Base-by-base conservation (phyloP, 2,329 filamentous ascomycete genomes). In the Tolypocladium amazonense region DNA sequence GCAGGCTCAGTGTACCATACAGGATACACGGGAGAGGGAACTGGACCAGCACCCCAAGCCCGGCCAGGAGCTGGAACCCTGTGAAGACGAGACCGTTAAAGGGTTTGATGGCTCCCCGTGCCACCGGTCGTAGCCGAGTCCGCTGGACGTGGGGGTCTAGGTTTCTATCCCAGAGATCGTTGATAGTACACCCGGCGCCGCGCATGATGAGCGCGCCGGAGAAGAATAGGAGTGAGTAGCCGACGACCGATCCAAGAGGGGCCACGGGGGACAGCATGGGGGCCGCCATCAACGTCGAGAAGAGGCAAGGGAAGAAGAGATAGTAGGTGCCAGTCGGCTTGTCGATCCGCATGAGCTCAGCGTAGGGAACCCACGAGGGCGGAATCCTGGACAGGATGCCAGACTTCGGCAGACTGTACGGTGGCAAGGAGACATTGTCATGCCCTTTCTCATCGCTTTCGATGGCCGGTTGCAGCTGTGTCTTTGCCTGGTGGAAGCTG, bases 81-180 rank as follows among this genome's bases (percentile, higher is more conserved):
- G 90, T 90, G 71, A 88, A 96, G 27, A 86, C 77, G 3, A 94
- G 73, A 2, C 85, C 91, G n/a, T 85, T 78, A 66, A 84, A 81
- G 0, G 89, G 88, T 3, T 84, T 87, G 57, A 96, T 77, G 58
- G 91, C 91, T 39, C 88, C 82, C 15, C 92, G 84, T 1, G 92
- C 90, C 62, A 96, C 88, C 3, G 92, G 92, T 20, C 92, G 86
- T 38, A 90, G 78, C 18, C 87, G 83, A 7, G 90, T 95, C 56
- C 92, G 83, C 1, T 82, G 75, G 18, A 96, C 91, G 63, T 91
- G 83, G 8, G 88, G 87, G 72, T 96, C 92, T 20, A 96, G 85
- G 66, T 94, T 89, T 59, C 90, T 85, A 73, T 96, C 92, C 88
- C 90, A 92, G 57, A 95, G 84, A 71, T 96, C 92, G 71, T 96